Evolutionary conservation across 2,329 filamentous ascomycete species (phyloP).

Genomic region (Helminthosporium solani): DNA sequence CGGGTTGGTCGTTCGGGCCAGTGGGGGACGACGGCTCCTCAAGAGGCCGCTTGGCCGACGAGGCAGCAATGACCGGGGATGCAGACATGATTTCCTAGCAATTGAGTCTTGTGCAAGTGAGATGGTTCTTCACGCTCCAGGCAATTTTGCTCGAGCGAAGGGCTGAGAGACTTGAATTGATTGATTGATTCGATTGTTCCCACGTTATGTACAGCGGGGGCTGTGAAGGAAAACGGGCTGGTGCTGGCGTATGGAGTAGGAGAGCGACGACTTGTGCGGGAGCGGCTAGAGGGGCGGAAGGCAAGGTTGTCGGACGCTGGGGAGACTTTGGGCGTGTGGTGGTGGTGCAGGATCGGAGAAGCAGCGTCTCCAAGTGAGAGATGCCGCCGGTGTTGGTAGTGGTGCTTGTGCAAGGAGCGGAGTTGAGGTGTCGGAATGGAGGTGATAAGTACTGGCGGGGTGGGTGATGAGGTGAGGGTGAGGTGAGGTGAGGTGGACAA

Average conservation of each 20-base stretch:
- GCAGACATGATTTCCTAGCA: conserved; percentile 46
- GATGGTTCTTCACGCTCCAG: conserved; percentile 36
- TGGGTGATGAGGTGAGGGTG: conserved; percentile 1
- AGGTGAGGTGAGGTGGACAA: conserved; percentile 15
- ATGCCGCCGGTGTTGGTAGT: conserved; percentile 34
- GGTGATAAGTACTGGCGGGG: conserved; percentile 14
- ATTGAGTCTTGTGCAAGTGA: conserved; percentile 25
- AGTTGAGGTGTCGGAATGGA: conserved; percentile 28
- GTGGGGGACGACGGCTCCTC: conserved; percentile 97
- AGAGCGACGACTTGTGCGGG: conserved; percentile 28
- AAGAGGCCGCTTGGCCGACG: conserved; percentile 86
- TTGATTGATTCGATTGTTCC: conserved; percentile 49
- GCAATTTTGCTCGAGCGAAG: conserved; percentile 26
- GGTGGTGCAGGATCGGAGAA: conserved; percentile 27
- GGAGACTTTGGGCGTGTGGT: conserved; percentile 33
- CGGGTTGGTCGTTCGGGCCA: conserved; percentile 85
- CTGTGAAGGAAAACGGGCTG: conserved; percentile 91
- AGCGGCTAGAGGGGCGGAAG: conserved; percentile 31
- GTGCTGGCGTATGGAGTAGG: conserved; percentile 54
- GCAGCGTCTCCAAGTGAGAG: conserved; percentile 28
- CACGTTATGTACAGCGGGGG: conserved; percentile 67
- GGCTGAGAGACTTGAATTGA: conserved; percentile 39
- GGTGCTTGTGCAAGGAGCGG: conserved; percentile 20
- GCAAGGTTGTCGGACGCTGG: conserved; percentile 39
- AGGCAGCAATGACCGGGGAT: conserved; percentile 51